Evolutionary conservation across 1,284 basidiomycete genomes (phyloP).

Genomic region (Ceraceosorus guamensis): DNA sequence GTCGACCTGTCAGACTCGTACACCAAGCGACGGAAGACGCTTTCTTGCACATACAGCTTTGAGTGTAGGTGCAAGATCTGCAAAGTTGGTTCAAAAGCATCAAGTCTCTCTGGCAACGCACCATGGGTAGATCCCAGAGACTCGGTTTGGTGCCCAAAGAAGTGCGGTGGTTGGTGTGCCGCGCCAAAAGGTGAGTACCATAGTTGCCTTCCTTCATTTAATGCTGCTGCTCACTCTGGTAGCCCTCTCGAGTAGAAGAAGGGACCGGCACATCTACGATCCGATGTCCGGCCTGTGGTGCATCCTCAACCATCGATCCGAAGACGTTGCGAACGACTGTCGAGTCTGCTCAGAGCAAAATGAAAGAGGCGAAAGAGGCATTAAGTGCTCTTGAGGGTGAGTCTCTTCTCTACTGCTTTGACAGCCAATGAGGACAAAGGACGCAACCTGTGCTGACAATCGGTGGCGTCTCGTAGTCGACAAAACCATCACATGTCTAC

Average conservation of each 20-base stretch:
- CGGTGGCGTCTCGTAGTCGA: neutral
- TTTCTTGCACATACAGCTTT: conserved; percentile 69
- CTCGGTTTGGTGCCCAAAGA: conserved; percentile 57
- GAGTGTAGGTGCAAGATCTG: conserved; percentile 61
- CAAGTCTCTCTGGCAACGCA: too few relatives aligned
- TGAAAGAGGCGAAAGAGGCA: neutral
- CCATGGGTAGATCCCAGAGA: conserved; percentile 61
- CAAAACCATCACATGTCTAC: conserved; percentile 51
- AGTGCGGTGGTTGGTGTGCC: neutral
- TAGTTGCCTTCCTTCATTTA: neutral
- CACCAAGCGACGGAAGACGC: conserved; percentile 58
- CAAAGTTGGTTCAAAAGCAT: conserved; percentile 50
- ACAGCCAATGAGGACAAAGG: neutral
- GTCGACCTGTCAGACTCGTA: conserved; percentile 70
- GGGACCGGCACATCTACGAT: neutral
- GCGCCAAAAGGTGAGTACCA: neutral
- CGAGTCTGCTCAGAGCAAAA: neutral
- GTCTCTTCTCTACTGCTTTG: neutral
- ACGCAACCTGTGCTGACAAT: too few relatives aligned
- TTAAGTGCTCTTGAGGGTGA: neutral
- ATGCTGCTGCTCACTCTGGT: neutral
- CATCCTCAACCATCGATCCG: neutral
- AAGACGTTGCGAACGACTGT: neutral
- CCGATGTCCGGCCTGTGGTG: neutral
- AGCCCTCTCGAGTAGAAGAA: neutral